Evolutionary conservation across 179 eudicot genomes (phyloP), one percentile per base, ranked within the genome.

Genomic region (Vitellaria paradoxa): DNA sequence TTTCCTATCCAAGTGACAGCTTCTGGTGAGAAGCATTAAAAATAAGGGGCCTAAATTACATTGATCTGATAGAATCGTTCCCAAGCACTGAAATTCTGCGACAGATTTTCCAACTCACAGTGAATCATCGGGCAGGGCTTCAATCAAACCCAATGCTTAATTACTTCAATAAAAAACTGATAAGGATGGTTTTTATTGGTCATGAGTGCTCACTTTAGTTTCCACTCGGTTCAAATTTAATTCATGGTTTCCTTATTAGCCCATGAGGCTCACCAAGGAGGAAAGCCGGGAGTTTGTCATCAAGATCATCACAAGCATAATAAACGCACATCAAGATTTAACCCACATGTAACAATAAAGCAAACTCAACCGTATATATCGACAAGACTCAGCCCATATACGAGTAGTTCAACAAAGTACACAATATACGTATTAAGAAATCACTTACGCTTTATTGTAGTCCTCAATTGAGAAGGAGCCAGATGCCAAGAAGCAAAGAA

Each of bases 401-500:
- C 37, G 2, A 30, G 37, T 30, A 30, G 37, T 30, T 30, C 37
- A 30, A 30, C 37, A 30, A 30, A 30, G 37, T n/a, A 56, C 20
- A 56, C 61, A 56, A 13, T 56, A 5, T 17, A 5, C 6, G 17
- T 56, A 56, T n/a, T 21, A 74, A 61, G 7, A 65, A 40, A 56
- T 50, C 53, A 65, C 96, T 83, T 85, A 91, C 93, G 93, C 91
- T 88, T 84, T 92, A 79, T 83, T 85, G 18, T 84, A 81, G 84
- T 87, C 85, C 24, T 88, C 90, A 75, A 83, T 76, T 47, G 89
- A 79, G 23, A 81, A 78, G 50, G 84, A 82, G 84, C 91, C 93
- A 77, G 68, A 77, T 84, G 84, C 76, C 55, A 79, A 76, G 56
- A 76, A 62, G 66, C 81, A 74, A 20, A 83, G 66, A 56, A 75